Base-by-base conservation (phyloP, 2,329 filamentous ascomycete species). In the Metarhizium brunneum region DNA sequence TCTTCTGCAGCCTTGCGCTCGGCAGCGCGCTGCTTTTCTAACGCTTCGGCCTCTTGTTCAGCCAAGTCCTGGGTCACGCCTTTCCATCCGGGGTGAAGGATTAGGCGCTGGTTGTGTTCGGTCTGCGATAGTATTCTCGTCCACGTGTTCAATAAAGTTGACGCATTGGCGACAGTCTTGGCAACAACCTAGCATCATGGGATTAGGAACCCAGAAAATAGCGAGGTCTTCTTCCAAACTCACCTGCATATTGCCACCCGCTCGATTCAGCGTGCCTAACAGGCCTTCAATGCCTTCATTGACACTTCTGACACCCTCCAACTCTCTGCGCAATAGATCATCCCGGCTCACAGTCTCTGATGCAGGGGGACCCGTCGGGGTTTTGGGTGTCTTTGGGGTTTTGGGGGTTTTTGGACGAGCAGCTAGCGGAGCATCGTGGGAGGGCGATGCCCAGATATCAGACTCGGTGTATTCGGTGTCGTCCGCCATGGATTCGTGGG, bases 51-150 rank as follows among this genome's bases (percentile, higher is more conserved):
- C 70, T 97, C 92, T 55, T 91, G 82, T 58, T 95, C 90, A n/a
- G 83, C 79, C 43, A 96, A 72, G 71, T 99, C 94, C 65, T 92
- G 85, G 4, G 84, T 88, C 32, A 92, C 88, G 56, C 94, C 94
- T 66, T 92, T 87, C 91, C 92, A 99, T 57, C 84, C 78, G 2
- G 90, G 88, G 66, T 96, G 88, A 49, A 97, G 79, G 48, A 99
- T 86, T 52, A 99, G 77, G 29, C 94, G 85, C 70, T 97, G 92
- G 68, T 95, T 97, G 72, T 99, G 94, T 72, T 99, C 94, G 4
- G 94, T 96, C 71, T 99, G 94, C 6, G 90, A 94, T 13, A 99
- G 82, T 61, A 99, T 96, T 53, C 91, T 86, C 8, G 91, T 95
- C 92, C 92, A 99, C 16, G 92, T 95, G 64, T 95, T 91, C 36